Conservation (phyloP, 2,329 filamentous ascomycete genomes). For the Triangularia verruculosa region DNA sequence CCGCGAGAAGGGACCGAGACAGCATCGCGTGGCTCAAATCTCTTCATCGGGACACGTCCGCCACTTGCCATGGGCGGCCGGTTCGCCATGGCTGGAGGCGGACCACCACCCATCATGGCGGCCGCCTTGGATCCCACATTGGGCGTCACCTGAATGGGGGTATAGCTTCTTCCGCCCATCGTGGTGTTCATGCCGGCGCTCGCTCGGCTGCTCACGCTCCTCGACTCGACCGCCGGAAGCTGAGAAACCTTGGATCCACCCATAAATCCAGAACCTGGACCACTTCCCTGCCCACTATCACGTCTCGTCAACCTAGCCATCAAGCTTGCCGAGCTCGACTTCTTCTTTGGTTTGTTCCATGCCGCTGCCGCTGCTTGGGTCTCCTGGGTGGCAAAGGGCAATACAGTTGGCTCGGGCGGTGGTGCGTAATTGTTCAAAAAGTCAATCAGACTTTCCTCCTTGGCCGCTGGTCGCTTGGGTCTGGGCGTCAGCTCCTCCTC, state of each 20-base stretch:
- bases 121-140: constrained; percentile 30
- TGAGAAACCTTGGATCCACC: constrained; percentile 27
- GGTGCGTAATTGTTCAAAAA: constrained; percentile 70
- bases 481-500: constrained; percentile 47
- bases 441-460: constrained; percentile 69
- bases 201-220: constrained; percentile 41
- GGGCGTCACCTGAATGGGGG: constrained; percentile 52
- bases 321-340: constrained; percentile 59
- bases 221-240: constrained; percentile 32
- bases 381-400: constrained; percentile 35
- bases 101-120: constrained; percentile 11
- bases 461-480: constrained; percentile 36
- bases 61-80: constrained; percentile 10
- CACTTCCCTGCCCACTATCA: constrained; percentile 33
- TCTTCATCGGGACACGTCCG: constrained; percentile 52
- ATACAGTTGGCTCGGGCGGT: constrained; percentile 48
- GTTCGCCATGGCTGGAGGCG: background rate
- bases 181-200: constrained; percentile 27
- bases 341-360: constrained; percentile 54
- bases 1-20: constrained; percentile 38
- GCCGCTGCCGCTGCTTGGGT: constrained; percentile 6
- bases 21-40: constrained; percentile 56
- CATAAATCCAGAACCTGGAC: constrained; percentile 30
- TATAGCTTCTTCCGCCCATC: constrained; percentile 38
- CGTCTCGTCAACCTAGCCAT: constrained; percentile 56